Base-by-base conservation (phyloP, 768 basidiomycete species). In the Leucocoprinus leucothites region DNA sequence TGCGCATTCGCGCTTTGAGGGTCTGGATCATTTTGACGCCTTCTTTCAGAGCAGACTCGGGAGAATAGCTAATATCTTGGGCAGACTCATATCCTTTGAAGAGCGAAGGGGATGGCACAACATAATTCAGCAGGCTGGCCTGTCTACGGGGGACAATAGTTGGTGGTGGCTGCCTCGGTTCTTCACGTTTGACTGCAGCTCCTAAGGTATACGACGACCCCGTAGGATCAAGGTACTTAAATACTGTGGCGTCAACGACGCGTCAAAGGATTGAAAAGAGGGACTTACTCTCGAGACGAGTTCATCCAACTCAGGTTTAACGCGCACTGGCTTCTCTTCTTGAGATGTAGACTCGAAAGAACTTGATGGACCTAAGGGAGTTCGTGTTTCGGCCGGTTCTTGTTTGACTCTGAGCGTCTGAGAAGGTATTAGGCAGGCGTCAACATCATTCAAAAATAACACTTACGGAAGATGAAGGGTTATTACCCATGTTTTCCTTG, bases 1-100 rank as follows among this genome's bases (percentile, higher is more conserved):
- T 71, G 53, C 75, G 70, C 41, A 84, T 64, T 47, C 64, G 62
- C 3, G 67, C 63, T 62, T 78, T 75, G 50, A 84, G 65, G 9
- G 71, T 67, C 57, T 80, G 71, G 2, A 82, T 79, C 82, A 84
- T 84, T 0, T 66, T 68, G 1, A 81, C 56, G 3, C 80, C 83
- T 58, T 81, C 72, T 47, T 77, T 72, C 7, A 85, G 63, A 2
- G 79, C 79, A 26, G 63, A 60, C 60, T 84, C 82, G 0, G 81
- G 80, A 0, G 68, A 65, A 61, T 82, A 80, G 4, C 56, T 28
- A 47, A 85, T 80, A 0, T 84, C 79, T 1, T 61, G 60, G 0
- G 71, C 69, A n/a, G 68, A 66, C 2, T 64, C 28, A 56, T 75
- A 77, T n/a, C 65, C 60, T 0, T 62, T 71, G 62, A 75, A 81